These are phyloP conservation scores for Suillus sp. DNA, from an alignment of 768 basidiomycete genomes.

Conservation along the genomic window DNA sequence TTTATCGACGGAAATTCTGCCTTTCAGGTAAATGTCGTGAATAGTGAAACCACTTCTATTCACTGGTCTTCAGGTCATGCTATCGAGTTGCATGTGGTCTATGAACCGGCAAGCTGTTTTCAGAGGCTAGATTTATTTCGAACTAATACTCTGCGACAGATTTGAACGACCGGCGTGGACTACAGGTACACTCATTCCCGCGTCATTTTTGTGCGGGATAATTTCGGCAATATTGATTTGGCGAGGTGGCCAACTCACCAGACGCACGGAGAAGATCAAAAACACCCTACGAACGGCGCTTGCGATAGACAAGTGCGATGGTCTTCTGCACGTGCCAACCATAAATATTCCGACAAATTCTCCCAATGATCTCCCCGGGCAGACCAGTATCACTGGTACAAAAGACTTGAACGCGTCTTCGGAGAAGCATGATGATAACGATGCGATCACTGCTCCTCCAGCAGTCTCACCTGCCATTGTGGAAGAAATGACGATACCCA, in stretches of 20 bases:
- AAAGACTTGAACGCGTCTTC: background rate
- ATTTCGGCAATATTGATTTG: constrained; percentile 72
- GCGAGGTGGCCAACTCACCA: constrained; percentile 69
- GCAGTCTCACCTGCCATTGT: background rate
- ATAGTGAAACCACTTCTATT: constrained; percentile 11
- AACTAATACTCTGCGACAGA: constrained; percentile 27
- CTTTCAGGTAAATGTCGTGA: constrained; percentile 57
- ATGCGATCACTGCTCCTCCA: too few relatives aligned
- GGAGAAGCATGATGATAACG: background rate
- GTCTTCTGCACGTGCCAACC: background rate
- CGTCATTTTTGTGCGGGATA: constrained; percentile 78
- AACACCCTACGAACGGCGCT: constrained; percentile 54
- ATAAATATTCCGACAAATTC: background rate
- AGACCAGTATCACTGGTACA: too few relatives aligned
- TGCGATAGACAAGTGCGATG: constrained; percentile 30
- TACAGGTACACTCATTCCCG: constrained; percentile 69
- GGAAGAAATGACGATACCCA: background rate
- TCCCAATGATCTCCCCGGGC: background rate
- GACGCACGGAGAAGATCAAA: constrained; percentile 65
- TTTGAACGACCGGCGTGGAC: constrained; percentile 71
- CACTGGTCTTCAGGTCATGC: constrained; percentile 44
- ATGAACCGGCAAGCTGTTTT: constrained; percentile 53
- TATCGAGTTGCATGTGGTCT: constrained; percentile 83
- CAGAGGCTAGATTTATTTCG: constrained; percentile 3
- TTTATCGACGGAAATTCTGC: constrained; percentile 77